Conservation (phyloP, 805 yeast genomes). For the Starmerella floricola region DNA sequence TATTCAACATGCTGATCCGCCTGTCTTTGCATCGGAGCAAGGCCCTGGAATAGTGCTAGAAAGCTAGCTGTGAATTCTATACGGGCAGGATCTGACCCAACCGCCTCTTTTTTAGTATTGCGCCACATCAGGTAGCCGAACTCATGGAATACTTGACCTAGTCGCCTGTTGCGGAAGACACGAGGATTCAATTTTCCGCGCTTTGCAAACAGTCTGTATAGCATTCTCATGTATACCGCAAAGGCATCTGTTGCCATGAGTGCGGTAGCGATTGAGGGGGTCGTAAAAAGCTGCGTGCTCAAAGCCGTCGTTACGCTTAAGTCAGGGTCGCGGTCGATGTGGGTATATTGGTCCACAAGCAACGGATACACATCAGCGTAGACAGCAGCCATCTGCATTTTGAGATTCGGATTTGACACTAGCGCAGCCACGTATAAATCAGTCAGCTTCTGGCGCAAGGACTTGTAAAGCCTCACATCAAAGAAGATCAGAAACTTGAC, state of each 20-base stretch:
- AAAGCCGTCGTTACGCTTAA: conserved; percentile 58
- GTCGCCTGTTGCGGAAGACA: conserved; percentile 51
- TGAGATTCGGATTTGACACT: conserved; percentile 47
- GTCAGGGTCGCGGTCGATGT: conserved; percentile 81
- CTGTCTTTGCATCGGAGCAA: conserved; percentile 64
- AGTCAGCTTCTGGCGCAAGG: conserved; percentile 44
- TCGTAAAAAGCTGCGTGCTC: conserved; percentile 78
- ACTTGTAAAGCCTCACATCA: conserved; percentile 64
- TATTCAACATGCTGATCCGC: conserved; percentile 75
- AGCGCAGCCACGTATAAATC: conserved; percentile 54
- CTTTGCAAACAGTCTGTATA: conserved; percentile 50
- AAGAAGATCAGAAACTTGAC: conserved; percentile 49
- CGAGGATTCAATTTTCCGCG: conserved; percentile 38
- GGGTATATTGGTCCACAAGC: conserved; percentile 54
- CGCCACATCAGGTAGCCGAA: conserved; percentile 65
- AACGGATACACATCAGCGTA: conserved; percentile 75
- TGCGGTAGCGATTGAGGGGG: conserved; percentile 64
- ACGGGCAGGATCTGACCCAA: conserved; percentile 37
- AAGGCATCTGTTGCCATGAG: conserved; percentile 55
- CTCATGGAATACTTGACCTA: conserved; percentile 71
- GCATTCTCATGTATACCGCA: conserved; percentile 46
- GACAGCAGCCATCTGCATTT: conserved; percentile 54
- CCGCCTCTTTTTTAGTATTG: conserved; percentile 41
- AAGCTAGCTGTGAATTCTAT: conserved; percentile 54
- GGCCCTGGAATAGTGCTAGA: conserved; percentile 59